Percentiles rank a stretch among this genome's conserved stretches.
Conservation (phyloP, 495 filamentous ascomycete genomes). For the Oleoguttula mirabilis region DNA sequence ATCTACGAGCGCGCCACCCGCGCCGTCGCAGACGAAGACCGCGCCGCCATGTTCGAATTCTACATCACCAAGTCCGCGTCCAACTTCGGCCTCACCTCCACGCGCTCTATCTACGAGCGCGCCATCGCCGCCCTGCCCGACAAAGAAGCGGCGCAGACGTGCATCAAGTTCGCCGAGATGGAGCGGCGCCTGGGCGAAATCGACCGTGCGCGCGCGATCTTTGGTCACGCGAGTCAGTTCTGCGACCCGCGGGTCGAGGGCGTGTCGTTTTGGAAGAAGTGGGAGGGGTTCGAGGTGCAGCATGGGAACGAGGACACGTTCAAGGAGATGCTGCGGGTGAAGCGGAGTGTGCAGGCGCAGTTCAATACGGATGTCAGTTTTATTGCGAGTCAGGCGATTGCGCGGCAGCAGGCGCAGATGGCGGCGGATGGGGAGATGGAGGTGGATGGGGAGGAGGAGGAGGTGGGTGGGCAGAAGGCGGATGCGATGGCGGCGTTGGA, state of each 20-base stretch:
- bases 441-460: slow-evolving; percentile 27
- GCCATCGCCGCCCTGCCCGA: slow-evolving; percentile 87
- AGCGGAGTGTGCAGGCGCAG: slow-evolving; percentile 91
- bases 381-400: slow-evolving; percentile 90
- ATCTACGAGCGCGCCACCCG: slow-evolving; percentile 97
- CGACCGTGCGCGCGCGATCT: slow-evolving; percentile 88
- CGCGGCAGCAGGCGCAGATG: slow-evolving; percentile 52
- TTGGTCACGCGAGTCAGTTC: slow-evolving; percentile 92
- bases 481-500: slow-evolving; percentile 92
- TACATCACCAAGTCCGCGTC: slow-evolving; percentile 98
- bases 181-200: slow-evolving; percentile 93
- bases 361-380: slow-evolving; percentile 93
- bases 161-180: slow-evolving; percentile 98
- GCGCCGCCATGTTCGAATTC: slow-evolving; percentile 97
- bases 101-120: slow-evolving; percentile 92
- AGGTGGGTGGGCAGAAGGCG: slow-evolving; percentile 39
- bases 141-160: slow-evolving; percentile 92
- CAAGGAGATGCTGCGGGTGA: slow-evolving; percentile 97
- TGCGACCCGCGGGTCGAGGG: slow-evolving; percentile 86
- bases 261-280: slow-evolving; percentile 80
- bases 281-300: slow-evolving; percentile 92
- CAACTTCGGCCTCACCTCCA: slow-evolving; percentile 93
- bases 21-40: slow-evolving; percentile 87
- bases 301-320: slow-evolving; percentile 99
- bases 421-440: slow-evolving; percentile 22